Percentiles rank a stretch among this genome's conserved stretches.
Evolutionary conservation across 1,284 basidiomycete genomes (phyloP).

Genomic region (Sparassis latifolia): DNA sequence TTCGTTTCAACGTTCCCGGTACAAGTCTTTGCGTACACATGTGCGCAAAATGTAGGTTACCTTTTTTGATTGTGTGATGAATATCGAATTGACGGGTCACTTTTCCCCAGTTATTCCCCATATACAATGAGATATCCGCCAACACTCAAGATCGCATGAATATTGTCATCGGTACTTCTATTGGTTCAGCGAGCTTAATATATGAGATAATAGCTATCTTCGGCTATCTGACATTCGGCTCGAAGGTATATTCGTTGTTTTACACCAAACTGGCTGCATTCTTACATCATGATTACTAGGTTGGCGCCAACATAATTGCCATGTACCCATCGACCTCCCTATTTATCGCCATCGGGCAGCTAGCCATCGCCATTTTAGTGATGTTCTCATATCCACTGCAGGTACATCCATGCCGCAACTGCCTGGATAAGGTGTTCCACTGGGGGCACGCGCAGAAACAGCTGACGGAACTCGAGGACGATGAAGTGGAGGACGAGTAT

Average conservation of each 20-base stretch:
- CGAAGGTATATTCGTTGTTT: conserved; percentile 42
- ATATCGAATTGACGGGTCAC: not conserved
- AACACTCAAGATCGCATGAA: conserved; percentile 86
- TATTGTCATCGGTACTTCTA: conserved; percentile 78
- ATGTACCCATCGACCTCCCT: conserved; percentile 94
- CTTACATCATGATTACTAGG: conserved; percentile 35
- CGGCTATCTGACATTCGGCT: conserved; percentile 95
- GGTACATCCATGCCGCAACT: conserved; percentile 90
- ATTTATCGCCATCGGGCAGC: conserved; percentile 88
- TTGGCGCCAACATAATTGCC: conserved; percentile 87
- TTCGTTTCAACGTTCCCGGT: conserved; percentile 89
- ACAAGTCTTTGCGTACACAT: conserved; percentile 93
- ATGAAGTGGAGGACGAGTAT: conserved; percentile 45
- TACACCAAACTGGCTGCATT: not conserved
- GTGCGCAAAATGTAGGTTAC: conserved; percentile 76
- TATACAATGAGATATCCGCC: conserved; percentile 86
- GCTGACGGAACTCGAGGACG: conserved; percentile 25
- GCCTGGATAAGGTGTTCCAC: conserved; percentile 85
- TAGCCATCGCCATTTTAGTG: conserved; percentile 89
- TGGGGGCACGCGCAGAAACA: conserved; percentile 27
- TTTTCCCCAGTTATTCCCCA: conserved; percentile 68
- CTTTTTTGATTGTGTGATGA: conserved; percentile 1
- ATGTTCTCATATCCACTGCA: conserved; percentile 91
- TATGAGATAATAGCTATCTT: conserved; percentile 85
- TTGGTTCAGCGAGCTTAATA: conserved; percentile 71